Evolutionary conservation across 2,329 filamentous ascomycete species (phyloP).

Genomic region (Penicillium sp.): DNA sequence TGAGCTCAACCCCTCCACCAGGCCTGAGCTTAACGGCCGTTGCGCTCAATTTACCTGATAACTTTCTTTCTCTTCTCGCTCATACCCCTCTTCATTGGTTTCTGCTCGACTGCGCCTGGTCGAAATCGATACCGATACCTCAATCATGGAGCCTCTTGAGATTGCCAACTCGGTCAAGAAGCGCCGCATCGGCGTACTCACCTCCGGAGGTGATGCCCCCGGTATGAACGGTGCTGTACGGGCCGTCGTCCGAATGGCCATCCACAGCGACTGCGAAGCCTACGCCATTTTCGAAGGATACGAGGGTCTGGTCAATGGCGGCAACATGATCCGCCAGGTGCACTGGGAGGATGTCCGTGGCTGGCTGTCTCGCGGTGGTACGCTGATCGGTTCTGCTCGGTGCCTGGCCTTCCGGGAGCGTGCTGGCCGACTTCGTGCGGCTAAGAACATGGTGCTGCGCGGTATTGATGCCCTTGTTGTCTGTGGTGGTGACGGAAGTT

Average conservation of each 20-base stretch:
- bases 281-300: slow-evolving; percentile 92
- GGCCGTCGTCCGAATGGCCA: slow-evolving; percentile 87
- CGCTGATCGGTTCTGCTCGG: slow-evolving; percentile 91
- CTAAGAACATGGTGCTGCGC: slow-evolving; percentile 90
- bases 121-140: slow-evolving; percentile 15
- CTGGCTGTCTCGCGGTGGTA: slow-evolving; percentile 91
- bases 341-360: slow-evolving; percentile 93
- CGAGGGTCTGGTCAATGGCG: slow-evolving; percentile 89
- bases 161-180: slow-evolving; percentile 51
- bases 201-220: slow-evolving; percentile 89
- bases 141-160: slow-evolving; percentile 25
- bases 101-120: slow-evolving; percentile 16
- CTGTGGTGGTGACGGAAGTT: slow-evolving; percentile 93
- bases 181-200: slow-evolving; percentile 84
- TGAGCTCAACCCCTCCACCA: slow-evolving; percentile 31
- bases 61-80: slow-evolving; percentile 6
- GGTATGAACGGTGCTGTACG: slow-evolving; percentile 94
- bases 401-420: slow-evolving; percentile 93
- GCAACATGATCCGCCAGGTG: slow-evolving; percentile 84
- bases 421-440: slow-evolving; percentile 77
- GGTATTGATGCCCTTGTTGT: slow-evolving; percentile 97
- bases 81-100: slow-evolving; percentile 10
- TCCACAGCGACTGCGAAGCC: slow-evolving; percentile 79
- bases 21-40: slow-evolving; percentile 19
- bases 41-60: slow-evolving; percentile 9